phyloP scores from a whole-genome alignment of 164 flowering plant genomes.

The Litsea cubeba region DNA sequence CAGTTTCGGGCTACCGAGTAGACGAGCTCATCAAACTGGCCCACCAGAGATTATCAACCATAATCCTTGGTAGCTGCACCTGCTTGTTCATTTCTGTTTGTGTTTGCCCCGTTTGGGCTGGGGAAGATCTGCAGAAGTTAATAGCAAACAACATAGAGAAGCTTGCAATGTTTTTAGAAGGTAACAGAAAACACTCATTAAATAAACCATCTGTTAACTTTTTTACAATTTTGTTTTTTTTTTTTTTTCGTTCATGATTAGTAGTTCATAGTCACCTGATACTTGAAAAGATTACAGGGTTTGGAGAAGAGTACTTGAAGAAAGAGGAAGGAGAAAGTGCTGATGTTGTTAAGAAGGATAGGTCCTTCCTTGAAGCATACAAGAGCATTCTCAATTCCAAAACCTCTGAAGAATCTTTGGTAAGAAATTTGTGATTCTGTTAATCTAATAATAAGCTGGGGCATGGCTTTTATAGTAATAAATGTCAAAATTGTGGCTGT shows the following conservation, averaged over 20 bases:
- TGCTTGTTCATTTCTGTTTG: slow-evolving; percentile 50
- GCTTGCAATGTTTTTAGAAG: slow-evolving; percentile 64
- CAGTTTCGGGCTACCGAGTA: slow-evolving; percentile 64
- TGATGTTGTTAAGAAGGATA: slow-evolving; percentile 21
- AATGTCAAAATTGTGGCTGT: too few species aligned
- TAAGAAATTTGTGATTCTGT: slow-evolving; percentile 17
- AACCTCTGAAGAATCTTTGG: slow-evolving; percentile 60
- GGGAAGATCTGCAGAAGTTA: slow-evolving; percentile 71
- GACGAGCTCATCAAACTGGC: slow-evolving; percentile 54
- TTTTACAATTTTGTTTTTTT: too few species aligned
- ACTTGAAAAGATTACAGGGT: slow-evolving; percentile 32
- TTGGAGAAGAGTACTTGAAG: slow-evolving; percentile 51
- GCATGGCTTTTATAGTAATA: too few species aligned
- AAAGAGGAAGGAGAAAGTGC: slow-evolving; percentile 13
- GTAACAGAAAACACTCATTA: slow-evolving; percentile 21
- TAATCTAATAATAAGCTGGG: too few species aligned
- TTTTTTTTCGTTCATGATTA: too few species aligned
- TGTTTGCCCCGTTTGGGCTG: slow-evolving; percentile 86
- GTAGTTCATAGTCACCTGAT: neutral
- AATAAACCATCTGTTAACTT: too few species aligned
- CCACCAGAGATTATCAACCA: slow-evolving; percentile 53
- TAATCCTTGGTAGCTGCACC: slow-evolving; percentile 48
- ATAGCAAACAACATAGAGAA: slow-evolving; percentile 57
- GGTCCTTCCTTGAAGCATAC: slow-evolving; percentile 44
- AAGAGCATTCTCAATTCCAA: slow-evolving; percentile 65